Percentiles rank a stretch among this genome's conserved stretches.
These are phyloP conservation scores for Pleurostoma richardsiae DNA, from an alignment of 2,329 filamentous ascomycete species.

Conservation along the genomic window DNA sequence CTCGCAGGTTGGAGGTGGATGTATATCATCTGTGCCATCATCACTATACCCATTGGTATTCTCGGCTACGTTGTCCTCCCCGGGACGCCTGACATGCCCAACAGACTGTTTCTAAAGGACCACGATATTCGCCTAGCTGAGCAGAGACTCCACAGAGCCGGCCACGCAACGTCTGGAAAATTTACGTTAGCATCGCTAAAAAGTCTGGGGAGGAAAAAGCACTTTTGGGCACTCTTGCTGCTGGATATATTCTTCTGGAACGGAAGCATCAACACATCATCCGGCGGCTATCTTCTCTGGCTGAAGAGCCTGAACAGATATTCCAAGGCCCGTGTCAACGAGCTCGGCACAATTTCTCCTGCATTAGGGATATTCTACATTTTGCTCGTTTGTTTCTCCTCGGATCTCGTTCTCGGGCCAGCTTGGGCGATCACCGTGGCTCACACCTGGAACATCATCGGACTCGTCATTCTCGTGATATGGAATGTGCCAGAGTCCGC, in stretches of 20 bases:
- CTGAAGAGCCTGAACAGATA: slow-evolving; percentile 50
- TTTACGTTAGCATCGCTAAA: slow-evolving; percentile 23
- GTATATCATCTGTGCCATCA: slow-evolving; percentile 47
- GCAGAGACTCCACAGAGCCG: slow-evolving; percentile 35
- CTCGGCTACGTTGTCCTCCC: slow-evolving; percentile 46
- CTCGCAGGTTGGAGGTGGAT: slow-evolving; percentile 47
- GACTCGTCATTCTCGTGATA: slow-evolving; percentile 45
- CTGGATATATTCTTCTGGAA: slow-evolving; percentile 55
- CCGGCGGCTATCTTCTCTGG: slow-evolving; percentile 51
- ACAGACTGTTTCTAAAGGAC: slow-evolving; percentile 38
- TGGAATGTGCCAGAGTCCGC: slow-evolving; percentile 52
- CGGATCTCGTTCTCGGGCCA: slow-evolving; percentile 46
- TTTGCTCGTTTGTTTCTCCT: slow-evolving; percentile 46
- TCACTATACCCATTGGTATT: slow-evolving; percentile 49
- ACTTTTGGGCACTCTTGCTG: slow-evolving; percentile 44
- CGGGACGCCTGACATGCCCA: slow-evolving; percentile 44
- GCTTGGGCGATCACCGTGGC: slow-evolving; percentile 51
- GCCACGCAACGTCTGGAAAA: slow-evolving; percentile 31
- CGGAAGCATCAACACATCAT: slow-evolving; percentile 34
- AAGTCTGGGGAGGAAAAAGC: slow-evolving; percentile 31
- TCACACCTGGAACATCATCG: slow-evolving; percentile 43
- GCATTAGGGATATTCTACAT: slow-evolving; percentile 53
- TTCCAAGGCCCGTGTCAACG: slow-evolving; percentile 38
- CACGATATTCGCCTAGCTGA: slow-evolving; percentile 40
- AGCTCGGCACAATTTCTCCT: slow-evolving; percentile 45